Evolutionary conservation across 352 stramenopile genomes (phyloP).

Genomic region (Phytophthora melonis): DNA sequence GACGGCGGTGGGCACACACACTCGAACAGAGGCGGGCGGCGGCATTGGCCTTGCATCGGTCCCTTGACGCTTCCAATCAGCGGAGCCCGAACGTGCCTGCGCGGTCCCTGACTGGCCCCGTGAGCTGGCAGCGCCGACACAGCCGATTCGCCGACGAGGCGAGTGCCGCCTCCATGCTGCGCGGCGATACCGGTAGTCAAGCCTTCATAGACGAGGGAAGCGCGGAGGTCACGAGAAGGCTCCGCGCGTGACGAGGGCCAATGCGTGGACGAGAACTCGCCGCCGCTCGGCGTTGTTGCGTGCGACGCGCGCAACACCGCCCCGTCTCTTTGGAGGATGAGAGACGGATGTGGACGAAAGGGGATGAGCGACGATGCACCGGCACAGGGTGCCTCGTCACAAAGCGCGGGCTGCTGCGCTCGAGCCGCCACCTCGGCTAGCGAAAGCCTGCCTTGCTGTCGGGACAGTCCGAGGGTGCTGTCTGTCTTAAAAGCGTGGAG

Average conservation of each 20-base stretch:
- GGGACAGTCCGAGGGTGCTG: background rate
- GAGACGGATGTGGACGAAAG: slow-evolving; percentile 39
- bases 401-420: slow-evolving; percentile 1
- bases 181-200: slow-evolving; percentile 4
- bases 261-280: slow-evolving; percentile 18
- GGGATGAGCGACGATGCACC: slow-evolving; percentile 36
- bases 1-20: background rate
- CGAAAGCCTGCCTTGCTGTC: background rate
- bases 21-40: slow-evolving; percentile 20
- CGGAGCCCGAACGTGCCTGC: slow-evolving; percentile 29
- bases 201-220: slow-evolving; percentile 22
- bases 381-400: slow-evolving; percentile 28
- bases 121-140: slow-evolving; percentile 25
- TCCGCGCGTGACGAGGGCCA: slow-evolving; percentile 24
- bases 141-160: slow-evolving; percentile 28
- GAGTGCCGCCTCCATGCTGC: slow-evolving; percentile 32
- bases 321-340: slow-evolving; percentile 20
- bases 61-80: slow-evolving; percentile 30
- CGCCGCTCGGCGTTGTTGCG: background rate
- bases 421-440: background rate
- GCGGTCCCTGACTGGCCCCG: slow-evolving; percentile 19
- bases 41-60: slow-evolving; percentile 6
- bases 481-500: background rate
- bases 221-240: slow-evolving; percentile 14
- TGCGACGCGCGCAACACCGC: slow-evolving; percentile 14